Base-by-base conservation (phyloP, 2,329 filamentous ascomycete genomes). In the Aureobasidium uvarum region DNA sequence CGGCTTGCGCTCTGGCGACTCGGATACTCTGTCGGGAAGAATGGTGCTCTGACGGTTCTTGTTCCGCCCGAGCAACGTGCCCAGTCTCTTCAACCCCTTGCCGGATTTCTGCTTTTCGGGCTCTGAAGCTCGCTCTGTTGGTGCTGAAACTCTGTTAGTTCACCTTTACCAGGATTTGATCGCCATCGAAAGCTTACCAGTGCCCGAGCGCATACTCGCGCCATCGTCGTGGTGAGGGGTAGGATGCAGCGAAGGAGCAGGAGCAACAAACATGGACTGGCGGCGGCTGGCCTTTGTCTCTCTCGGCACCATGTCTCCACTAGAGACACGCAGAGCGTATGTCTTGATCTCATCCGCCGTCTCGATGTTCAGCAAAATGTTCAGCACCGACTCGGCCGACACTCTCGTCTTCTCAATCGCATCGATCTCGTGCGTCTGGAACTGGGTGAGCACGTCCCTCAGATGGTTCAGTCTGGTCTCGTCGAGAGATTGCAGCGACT, bases 401-500 rank as follows among this genome's bases (percentile, higher is more conserved):
- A 86, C 81, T 68, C 91, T 86, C 67, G 84, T 88, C 66, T 89
- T 85, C 76, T 96, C 90, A 18, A 94, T 87, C 70, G 91, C 87
- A 74, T 99, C 95, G 33, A 91, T 86, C 76, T 98, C 94, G 74
- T 96, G 89, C 0, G 95, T 99, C 77, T 96, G 89, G 71, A 94
- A 90, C 73, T 97, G 93, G 0, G 95, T 98, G 67, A 99, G 84
- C 46, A 91, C 85, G 77, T 98, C 94, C 68, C 94, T 89, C 66
- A 99, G 82, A 73, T 96, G 89, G 76, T 97, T 96, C 70, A 96
- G 81, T 65, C 95, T 87, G 71, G 86, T 88, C 79, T 99, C 95
- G 74, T 99, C 95, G 38, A 96, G 81, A 6, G 91, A 89, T 76
- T 99, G 95, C 31, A 99, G 85, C 67, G 89, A 90, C 78, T 99